These are phyloP conservation scores for Sugiyamaella lignohabitans DNA, from an alignment of 805 yeast species.

Conservation along the genomic window DNA sequence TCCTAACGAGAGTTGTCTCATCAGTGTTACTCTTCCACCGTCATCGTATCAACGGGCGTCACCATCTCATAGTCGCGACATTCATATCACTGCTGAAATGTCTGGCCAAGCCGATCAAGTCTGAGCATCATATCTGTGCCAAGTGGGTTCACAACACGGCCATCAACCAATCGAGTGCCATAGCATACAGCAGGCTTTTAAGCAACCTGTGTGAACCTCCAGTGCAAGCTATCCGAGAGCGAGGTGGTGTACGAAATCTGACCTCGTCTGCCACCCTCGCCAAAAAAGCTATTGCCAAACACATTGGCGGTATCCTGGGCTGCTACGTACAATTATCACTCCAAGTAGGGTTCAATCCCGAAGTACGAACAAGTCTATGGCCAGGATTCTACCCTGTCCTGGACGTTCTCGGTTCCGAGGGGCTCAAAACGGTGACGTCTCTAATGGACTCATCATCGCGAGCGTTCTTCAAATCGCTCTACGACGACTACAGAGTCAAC, in stretches of 20 bases:
- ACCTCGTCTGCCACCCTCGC: slow-evolving; percentile 50
- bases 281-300: slow-evolving; percentile 51
- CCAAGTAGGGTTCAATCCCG: slow-evolving; percentile 40
- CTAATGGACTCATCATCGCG: slow-evolving; percentile 66
- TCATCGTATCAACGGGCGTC: slow-evolving; percentile 60
- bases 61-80: slow-evolving; percentile 53
- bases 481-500: slow-evolving; percentile 62
- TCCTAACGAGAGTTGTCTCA: slow-evolving; percentile 48
- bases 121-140: slow-evolving; percentile 11
- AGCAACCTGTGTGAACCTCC: slow-evolving; percentile 71
- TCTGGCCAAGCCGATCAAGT: slow-evolving; percentile 29
- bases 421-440: slow-evolving; percentile 54
- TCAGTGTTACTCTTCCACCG: slow-evolving; percentile 62
- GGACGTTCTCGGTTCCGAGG: slow-evolving; percentile 62
- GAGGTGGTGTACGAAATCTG: slow-evolving; percentile 35
- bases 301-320: slow-evolving; percentile 52
- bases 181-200: slow-evolving; percentile 50
- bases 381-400: slow-evolving; percentile 57
- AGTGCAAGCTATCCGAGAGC: slow-evolving; percentile 25
- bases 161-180: slow-evolving; percentile 34
- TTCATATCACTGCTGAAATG: slow-evolving; percentile 47
- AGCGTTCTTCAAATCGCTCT: slow-evolving; percentile 57
- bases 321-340: slow-evolving; percentile 54
- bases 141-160: slow-evolving; percentile 10
- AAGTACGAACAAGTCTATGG: slow-evolving; percentile 43